phyloP scores from a whole-genome alignment of 129 eudicot species.

The Lactuca saligna region DNA sequence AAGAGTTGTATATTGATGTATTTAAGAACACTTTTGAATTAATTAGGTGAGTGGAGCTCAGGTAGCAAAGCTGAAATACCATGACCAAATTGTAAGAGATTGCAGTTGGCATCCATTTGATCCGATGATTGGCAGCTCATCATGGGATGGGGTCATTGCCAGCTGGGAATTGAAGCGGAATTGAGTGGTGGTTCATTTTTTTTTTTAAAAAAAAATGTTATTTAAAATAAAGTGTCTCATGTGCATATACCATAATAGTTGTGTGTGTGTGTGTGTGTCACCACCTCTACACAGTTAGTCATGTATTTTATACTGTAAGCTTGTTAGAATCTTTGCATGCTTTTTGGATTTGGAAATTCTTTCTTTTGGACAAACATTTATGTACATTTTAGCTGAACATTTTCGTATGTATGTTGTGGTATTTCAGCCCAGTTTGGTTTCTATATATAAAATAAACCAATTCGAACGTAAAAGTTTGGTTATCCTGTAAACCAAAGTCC shows the following conservation, averaged over 20 bases:
- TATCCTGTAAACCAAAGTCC: too few relatives aligned
- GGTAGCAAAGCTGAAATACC: constrained; percentile 65
- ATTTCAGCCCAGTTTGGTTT: too few relatives aligned
- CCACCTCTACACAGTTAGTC: not conserved
- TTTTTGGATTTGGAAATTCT: not conserved
- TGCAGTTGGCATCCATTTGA: constrained; percentile 87
- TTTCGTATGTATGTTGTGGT: not conserved
- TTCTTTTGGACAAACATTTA: not conserved
- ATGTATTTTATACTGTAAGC: not conserved
- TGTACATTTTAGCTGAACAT: not conserved
- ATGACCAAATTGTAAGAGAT: constrained; percentile 70
- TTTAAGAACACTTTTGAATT: not conserved
- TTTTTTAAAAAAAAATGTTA: not conserved
- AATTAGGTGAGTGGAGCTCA: constrained; percentile 54
- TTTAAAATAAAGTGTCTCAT: constrained; percentile 7
- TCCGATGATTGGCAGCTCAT: constrained; percentile 78
- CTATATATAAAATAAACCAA: too few relatives aligned
- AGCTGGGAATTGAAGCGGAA: constrained; percentile 56
- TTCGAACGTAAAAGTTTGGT: too few relatives aligned
- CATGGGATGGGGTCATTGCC: constrained; percentile 80
- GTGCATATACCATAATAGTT: not conserved
- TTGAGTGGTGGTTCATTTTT: not conserved
- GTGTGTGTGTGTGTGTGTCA: not conserved
- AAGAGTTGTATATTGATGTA: too few relatives aligned
- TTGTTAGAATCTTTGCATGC: not conserved